Evolutionary conservation across 106 monocot species (phyloP), one percentile per base, ranked within the genome.

Genomic region (Dendrobium nobile): DNA sequence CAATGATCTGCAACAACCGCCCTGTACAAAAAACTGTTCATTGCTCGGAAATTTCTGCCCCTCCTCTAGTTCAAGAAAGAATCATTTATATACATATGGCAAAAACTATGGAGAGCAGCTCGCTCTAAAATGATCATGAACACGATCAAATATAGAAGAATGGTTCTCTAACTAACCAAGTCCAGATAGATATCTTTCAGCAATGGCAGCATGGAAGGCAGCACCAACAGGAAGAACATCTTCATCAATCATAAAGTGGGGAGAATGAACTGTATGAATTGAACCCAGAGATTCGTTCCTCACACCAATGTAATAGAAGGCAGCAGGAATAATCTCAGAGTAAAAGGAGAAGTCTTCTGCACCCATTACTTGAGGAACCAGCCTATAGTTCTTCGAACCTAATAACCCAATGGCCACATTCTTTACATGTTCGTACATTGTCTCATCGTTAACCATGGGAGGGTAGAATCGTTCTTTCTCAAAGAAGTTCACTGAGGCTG

Each of bases 341-440:
- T 90, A 96, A 85, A 96, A 94, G 26, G 93, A 79, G 81, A 96
- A 96, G 77, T 96, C 96, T 40, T 96, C 96, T 10, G 89, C 85
- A 15, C 96, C 96, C 96, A 96, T 96, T 51, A 88, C 47, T 1
- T 84, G 93, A 31, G 80, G 77, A 19, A 86, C 90, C 18, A 84
- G 81, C 55, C 47, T 80, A 85, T 86, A 90, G n/a, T 86, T 92
- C 54, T 86, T 54, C 0, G 80, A 31, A 44, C 96, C 96, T 26
- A 90, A 37, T 7, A 96, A 31, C 3, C 84, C 86, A 8, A 82
- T 73, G 28, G 89, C 92, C 9, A 89, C 86, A 67, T 77, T 89
- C 79, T 68, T 86, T 27, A 96, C 87, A 64, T 90, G 92, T 73
- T 80, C 82, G 18, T 82, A 67, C 88, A 96, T 88, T 9, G 45